phyloP scores from a whole-genome alignment of 75 land plant genomes.

The Chamaecyparis obtusa region DNA sequence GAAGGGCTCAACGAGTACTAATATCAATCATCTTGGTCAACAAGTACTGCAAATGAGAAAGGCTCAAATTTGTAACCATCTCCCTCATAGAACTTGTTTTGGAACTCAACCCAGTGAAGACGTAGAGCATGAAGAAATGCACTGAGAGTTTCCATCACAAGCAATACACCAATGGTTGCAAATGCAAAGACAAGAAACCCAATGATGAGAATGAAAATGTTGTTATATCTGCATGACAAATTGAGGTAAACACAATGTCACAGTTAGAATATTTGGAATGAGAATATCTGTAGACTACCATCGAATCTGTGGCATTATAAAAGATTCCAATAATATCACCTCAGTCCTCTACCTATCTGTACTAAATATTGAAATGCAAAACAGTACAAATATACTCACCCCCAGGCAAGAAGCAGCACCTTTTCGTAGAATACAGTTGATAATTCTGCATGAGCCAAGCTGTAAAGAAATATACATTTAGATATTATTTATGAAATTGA shows the following conservation, averaged over 20 bases:
- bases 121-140: constrained; percentile 70
- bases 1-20: neutral
- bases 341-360: neutral
- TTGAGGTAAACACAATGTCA: neutral
- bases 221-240: constrained; percentile 40
- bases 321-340: neutral
- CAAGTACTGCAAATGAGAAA: constrained; percentile 43
- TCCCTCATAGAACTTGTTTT: constrained; percentile 61
- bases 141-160: constrained; percentile 66
- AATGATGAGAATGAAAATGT: constrained; percentile 41
- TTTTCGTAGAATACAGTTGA: constrained; percentile 67
- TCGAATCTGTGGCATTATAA: neutral
- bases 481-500: neutral
- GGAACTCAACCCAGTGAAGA: constrained; percentile 72
- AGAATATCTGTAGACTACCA: neutral
- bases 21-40: constrained; percentile 43
- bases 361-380: neutral
- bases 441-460: constrained; percentile 66
- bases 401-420: constrained; percentile 55
- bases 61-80: constrained; percentile 69
- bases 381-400: constrained; percentile 27
- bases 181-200: constrained; percentile 48
- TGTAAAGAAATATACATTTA: constrained; percentile 23
- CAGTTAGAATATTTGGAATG: neutral
- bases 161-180: constrained; percentile 61